A percentile compares a stretch with the other conserved stretches of the same genome.
Conservation (phyloP, 1,139 yeast species). For the Arxiozyma heterogenica region DNA sequence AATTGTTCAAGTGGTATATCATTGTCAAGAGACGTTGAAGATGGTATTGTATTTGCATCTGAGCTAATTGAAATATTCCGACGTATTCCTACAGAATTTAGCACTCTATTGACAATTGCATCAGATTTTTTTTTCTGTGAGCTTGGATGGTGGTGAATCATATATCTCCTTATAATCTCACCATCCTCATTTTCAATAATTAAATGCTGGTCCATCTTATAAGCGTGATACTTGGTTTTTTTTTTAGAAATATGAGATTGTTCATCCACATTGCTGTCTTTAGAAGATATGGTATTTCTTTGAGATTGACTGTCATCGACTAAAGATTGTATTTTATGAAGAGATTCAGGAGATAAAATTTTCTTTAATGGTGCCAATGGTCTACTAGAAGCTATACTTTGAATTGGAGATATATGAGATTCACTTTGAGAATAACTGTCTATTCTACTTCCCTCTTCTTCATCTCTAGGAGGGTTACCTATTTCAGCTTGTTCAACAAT, state of each 20-base stretch:
- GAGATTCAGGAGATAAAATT: slow-evolving; percentile 14
- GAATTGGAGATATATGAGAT: slow-evolving; percentile 5
- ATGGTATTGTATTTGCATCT: slow-evolving; percentile 14
- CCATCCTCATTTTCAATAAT: slow-evolving; percentile 89
- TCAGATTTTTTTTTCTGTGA: slow-evolving; percentile 2
- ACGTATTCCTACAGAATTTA: slow-evolving; percentile 45
- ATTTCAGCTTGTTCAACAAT: slow-evolving; percentile 41
- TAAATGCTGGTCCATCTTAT: slow-evolving; percentile 58
- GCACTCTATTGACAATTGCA: slow-evolving; percentile 9
- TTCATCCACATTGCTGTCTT: background rate
- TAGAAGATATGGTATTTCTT: slow-evolving; percentile 2
- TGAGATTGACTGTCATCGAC: slow-evolving; percentile 2
- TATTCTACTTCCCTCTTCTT: slow-evolving; percentile 15
- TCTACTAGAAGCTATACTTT: slow-evolving; percentile 16
- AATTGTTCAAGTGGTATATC: background rate
- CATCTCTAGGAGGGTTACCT: slow-evolving; percentile 17
- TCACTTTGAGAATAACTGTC: background rate
- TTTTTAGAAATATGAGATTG: slow-evolving; percentile 5
- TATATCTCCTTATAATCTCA: slow-evolving; percentile 76
- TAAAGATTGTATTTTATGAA: slow-evolving; percentile 1
- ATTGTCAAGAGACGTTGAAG: background rate
- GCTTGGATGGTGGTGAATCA: slow-evolving; percentile 46
- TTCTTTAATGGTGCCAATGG: slow-evolving; percentile 16
- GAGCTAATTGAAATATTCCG: slow-evolving; percentile 6
- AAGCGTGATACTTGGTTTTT: slow-evolving; percentile 41